Evolutionary conservation across 495 filamentous ascomycete species (phyloP).

Genomic region (Neurospora intermedia): DNA sequence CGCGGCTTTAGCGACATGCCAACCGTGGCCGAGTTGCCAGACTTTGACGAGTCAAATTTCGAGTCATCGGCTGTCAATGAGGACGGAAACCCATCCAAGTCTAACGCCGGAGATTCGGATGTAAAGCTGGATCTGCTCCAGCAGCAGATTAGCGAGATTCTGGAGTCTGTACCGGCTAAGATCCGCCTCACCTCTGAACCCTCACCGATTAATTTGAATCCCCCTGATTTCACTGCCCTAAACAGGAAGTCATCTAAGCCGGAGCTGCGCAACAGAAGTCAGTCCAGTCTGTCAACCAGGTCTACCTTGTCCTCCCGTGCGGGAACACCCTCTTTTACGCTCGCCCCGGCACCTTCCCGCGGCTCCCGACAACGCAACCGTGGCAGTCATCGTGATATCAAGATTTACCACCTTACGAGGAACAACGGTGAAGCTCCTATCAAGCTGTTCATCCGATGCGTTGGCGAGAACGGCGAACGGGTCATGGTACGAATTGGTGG

Average conservation of each 20-base stretch:
- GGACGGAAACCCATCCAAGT: slow-evolving; percentile 22
- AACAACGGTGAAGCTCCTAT: slow-evolving; percentile 72
- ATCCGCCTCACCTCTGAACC: slow-evolving; percentile 61
- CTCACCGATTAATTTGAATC: slow-evolving; percentile 33
- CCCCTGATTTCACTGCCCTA: slow-evolving; percentile 36
- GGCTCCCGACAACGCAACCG: slow-evolving; percentile 31
- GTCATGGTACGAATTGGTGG: slow-evolving; percentile 97
- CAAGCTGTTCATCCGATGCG: slow-evolving; percentile 84
- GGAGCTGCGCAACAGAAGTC: slow-evolving; percentile 28
- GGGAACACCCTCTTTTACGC: slow-evolving; percentile 57
- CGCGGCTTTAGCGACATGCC: slow-evolving; percentile 34
- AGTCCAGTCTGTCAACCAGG: slow-evolving; percentile 30
- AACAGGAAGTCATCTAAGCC: slow-evolving; percentile 23
- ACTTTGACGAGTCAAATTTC: slow-evolving; percentile 7
- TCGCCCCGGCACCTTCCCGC: slow-evolving; percentile 48
- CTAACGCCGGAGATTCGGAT: slow-evolving; percentile 31
- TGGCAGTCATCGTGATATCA: slow-evolving; percentile 55
- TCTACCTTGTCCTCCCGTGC: slow-evolving; percentile 37
- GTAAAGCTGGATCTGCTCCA: slow-evolving; percentile 52
- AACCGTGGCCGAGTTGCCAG: slow-evolving; percentile 25
- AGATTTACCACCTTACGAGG: slow-evolving; percentile 87
- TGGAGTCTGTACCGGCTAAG: slow-evolving; percentile 66
- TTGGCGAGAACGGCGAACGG: slow-evolving; percentile 80
- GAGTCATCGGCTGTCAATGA: slow-evolving; percentile 13
- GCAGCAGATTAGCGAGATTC: slow-evolving; percentile 73